Conservation (phyloP, 768 basidiomycete genomes). For the Suillus fuscotomentosus region DNA sequence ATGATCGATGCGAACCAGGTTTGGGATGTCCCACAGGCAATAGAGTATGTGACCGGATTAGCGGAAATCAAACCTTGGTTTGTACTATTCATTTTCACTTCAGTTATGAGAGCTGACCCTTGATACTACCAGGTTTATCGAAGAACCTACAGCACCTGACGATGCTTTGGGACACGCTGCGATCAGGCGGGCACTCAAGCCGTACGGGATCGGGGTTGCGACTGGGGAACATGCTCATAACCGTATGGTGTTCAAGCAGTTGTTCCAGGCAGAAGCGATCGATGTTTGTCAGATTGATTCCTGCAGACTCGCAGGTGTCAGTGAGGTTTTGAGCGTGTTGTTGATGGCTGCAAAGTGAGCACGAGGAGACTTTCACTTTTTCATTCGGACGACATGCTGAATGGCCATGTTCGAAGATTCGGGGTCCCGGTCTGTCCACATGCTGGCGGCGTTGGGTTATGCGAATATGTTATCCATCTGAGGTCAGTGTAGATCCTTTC, state of each 20-base stretch:
- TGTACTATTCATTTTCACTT: conserved; percentile 9
- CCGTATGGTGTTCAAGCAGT: conserved; percentile 93
- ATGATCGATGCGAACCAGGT: conserved; percentile 99
- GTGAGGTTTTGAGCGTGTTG: conserved; percentile 86
- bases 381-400: neutral
- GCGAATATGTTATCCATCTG: conserved; percentile 87
- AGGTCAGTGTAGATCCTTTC: conserved; percentile 40
- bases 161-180: conserved; percentile 85
- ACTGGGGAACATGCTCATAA: conserved; percentile 97
- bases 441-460: conserved; percentile 91
- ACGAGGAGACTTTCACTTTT: conserved; percentile 7
- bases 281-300: conserved; percentile 96
- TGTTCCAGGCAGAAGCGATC: conserved; percentile 87
- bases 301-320: conserved; percentile 90
- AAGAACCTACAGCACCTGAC: conserved; percentile 91
- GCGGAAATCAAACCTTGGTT: conserved; percentile 86
- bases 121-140: conserved; percentile 67
- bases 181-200: conserved; percentile 74
- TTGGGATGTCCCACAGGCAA: conserved; percentile 91
- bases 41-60: conserved; percentile 84
- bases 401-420: conserved; percentile 42
- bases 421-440: conserved; percentile 89
- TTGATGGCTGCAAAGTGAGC: conserved; percentile 86
- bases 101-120: neutral
- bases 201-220: conserved; percentile 83